Base-by-base conservation (phyloP, 345 rosid genomes). In the Brassica juncea region DNA sequence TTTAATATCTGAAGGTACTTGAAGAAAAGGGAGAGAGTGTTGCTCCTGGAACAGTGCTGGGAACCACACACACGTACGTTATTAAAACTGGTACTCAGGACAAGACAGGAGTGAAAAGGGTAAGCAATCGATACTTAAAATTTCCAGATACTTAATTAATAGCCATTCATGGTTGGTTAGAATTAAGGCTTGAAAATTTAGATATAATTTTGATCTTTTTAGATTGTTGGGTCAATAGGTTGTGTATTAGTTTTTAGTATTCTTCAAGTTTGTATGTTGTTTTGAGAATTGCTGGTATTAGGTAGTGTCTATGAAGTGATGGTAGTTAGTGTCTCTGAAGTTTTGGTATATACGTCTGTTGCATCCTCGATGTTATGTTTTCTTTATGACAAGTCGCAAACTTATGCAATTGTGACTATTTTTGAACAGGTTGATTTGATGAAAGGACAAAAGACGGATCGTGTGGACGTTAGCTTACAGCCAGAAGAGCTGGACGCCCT, bases 401-500 rank as follows among this genome's bases (percentile, higher is more conserved):
- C 37, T 6, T 1, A 34, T 42, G 42, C 0, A 21, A 12, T 44
- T 31, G 65, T 71, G 27, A 39, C 1, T 49, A 11, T 63, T 11
- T 16, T 15, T 19, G 70, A 72, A 3, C 74, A 96, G 99, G 99
- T 93, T 82, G 99, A 96, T 88, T 89, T 96, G 73, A 89, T 96
- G 35, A 88, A 88, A 84, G 98, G 98, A 39, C 97, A 96, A 71
- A 96, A 96, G 83, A 31, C 99, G 10, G 99, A 96, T 72, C 85
- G 85, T 68, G 99, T 96, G 52, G 98, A 93, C 39, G 91, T 96
- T 58, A 91, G 94, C 10, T 77, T 96, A 44, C 97, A 82, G 79
- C 99, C 99, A 10, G 98, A 96, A 82, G 99, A 93, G 83, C 80
- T 96, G 87, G 99, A 96, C 8, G 82, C 75, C 5, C 85, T 96